Evolutionary conservation across 768 basidiomycete genomes (phyloP), one percentile per base, ranked within the genome.

Genomic region (Suillus occidentalis): DNA sequence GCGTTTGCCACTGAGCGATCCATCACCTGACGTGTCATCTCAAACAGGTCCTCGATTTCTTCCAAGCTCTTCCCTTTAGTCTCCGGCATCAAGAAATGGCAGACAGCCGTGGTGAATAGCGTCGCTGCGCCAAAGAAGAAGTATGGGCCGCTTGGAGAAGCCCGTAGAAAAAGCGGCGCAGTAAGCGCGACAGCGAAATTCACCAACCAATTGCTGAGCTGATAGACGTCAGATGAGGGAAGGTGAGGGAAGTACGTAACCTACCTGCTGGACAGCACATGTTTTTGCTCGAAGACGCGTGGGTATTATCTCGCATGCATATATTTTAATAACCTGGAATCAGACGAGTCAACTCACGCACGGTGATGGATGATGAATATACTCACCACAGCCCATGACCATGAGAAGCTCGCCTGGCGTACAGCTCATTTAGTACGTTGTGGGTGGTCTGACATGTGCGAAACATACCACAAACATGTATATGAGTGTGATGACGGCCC

Each of bases 291-390:
- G 79, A 18, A 83, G 80, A 22, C 78, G 77, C 18, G 75, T 79
- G 6, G 84, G 85, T 66, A 85, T 76, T 45, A 85, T 81, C 69
- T 85, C 85, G 45, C 76, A 80, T 25, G 72, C 72, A 70, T 77
- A 78, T 67, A 82, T 76, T 65, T 79, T 78, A 20, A 72, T 76
- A 60, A 75, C 74, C 75, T 77, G 47, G 3, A 36, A 3, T 36
- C 34, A 8, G 34, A 18, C 34, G 49, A 37, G 22, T 56, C 57
- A 49, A 20, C 56, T 34, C n/a, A 55, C 20, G 57, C 14, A 22
- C 16, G 5, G 22, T 40, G n/a, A n/a, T n/a, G 5, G 39, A 58
- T 28, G 16, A 58, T 39, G n/a, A 58, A 40, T 25, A 14, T 12
- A 25, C 57, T 18, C 6, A 40, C 57, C 18, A 58, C 39, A 28